Evolutionary conservation across 345 rosid species (phyloP).

Genomic region (Moricandia arvensis): DNA sequence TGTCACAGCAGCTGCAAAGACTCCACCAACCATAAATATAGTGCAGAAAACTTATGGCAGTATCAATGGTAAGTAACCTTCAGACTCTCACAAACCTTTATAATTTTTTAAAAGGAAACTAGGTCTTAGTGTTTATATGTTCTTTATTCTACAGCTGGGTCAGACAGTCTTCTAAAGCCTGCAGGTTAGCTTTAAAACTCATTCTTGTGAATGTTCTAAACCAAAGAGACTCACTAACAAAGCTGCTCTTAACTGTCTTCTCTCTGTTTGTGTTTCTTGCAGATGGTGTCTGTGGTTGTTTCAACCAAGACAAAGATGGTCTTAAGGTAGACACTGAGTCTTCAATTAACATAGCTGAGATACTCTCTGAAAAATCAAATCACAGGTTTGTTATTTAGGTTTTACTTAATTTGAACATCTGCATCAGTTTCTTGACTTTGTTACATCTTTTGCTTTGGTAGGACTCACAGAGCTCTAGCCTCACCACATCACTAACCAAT

Average conservation of each 20-base stretch:
- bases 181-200: slow-evolving; percentile 22
- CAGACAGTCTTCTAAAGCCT: slow-evolving; percentile 32
- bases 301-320: slow-evolving; percentile 31
- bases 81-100: neutral
- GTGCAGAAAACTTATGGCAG: slow-evolving; percentile 11
- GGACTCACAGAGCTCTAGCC: slow-evolving; percentile 30
- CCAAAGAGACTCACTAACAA: neutral
- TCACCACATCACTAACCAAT: slow-evolving; percentile 30
- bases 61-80: slow-evolving; percentile 3
- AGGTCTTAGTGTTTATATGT: slow-evolving; percentile 9
- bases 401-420: neutral
- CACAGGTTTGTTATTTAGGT: slow-evolving; percentile 9
- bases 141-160: slow-evolving; percentile 13
- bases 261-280: slow-evolving; percentile 22
- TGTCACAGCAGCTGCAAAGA: slow-evolving; percentile 12
- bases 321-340: slow-evolving; percentile 25
- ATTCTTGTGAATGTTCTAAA: neutral
- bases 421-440: slow-evolving; percentile 1
- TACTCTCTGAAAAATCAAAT: slow-evolving; percentile 24
- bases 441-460: slow-evolving; percentile 6
- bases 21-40: slow-evolving; percentile 9
- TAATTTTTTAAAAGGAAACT: neutral
- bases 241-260: neutral
- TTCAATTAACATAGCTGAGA: slow-evolving; percentile 28
- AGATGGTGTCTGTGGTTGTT: slow-evolving; percentile 40